A percentile compares a stretch with the other conserved stretches of the same genome.
Evolutionary conservation across 495 filamentous ascomycete species (phyloP).

Genomic region (Mytilinidion resinicola): DNA sequence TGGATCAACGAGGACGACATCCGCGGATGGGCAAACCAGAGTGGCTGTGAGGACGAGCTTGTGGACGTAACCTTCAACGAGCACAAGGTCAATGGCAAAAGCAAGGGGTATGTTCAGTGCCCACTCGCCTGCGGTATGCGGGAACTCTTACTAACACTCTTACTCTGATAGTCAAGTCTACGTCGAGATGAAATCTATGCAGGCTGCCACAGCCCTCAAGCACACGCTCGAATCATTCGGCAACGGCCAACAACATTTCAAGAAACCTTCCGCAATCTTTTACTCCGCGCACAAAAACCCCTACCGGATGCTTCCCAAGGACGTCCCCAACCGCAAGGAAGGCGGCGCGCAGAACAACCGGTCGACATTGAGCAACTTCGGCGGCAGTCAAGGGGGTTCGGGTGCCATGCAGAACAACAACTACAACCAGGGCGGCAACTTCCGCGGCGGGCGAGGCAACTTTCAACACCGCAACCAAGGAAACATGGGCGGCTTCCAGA

Average conservation of each 20-base stretch:
- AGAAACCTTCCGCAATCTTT: constrained; percentile 68
- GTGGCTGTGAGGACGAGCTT: constrained; percentile 71
- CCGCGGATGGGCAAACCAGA: constrained; percentile 76
- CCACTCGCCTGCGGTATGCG: no score
- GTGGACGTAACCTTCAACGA: constrained; percentile 94
- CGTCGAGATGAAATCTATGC: constrained; percentile 73
- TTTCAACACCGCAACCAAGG: constrained; percentile 32
- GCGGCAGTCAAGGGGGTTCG: constrained; percentile 33
- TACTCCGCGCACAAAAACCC: constrained; percentile 73
- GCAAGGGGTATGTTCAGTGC: constrained; percentile 65
- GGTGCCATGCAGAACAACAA: constrained; percentile 35
- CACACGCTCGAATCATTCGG: constrained; percentile 64
- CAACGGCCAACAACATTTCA: constrained; percentile 48
- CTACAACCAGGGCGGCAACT: constrained; percentile 33
- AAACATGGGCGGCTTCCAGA: constrained; percentile 32
- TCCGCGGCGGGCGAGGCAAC: constrained; percentile 31
- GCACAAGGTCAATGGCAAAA: constrained; percentile 98
- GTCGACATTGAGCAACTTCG: constrained; percentile 35
- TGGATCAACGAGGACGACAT: constrained; percentile 96
- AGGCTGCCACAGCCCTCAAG: constrained; percentile 82
- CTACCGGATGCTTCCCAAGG: constrained; percentile 87
- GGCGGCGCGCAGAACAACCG: constrained; percentile 42
- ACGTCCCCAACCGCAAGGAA: constrained; percentile 71
- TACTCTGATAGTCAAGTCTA: constrained; percentile 68
- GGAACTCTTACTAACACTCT: neutral